These are phyloP conservation scores for Lecanosticta acicola DNA, from an alignment of 2,329 filamentous ascomycete genomes.

Conservation along the genomic window DNA sequence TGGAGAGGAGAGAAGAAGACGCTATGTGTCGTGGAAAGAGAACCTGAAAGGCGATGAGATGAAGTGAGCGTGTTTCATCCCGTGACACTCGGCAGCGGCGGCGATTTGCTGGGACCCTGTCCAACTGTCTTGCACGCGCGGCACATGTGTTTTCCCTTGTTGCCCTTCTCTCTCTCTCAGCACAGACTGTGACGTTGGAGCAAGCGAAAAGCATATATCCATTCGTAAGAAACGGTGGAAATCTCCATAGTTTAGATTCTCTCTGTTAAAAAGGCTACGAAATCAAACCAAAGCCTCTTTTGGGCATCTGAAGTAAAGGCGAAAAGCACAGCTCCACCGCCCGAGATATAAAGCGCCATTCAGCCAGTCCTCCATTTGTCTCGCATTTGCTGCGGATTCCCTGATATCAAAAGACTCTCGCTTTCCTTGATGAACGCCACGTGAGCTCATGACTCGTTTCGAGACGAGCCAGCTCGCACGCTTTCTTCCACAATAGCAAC, in stretches of 20 bases:
- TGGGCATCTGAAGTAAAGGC: background rate
- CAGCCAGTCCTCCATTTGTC: background rate
- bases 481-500: background rate
- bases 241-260: background rate
- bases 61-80: background rate
- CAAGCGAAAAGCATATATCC: too few relatives aligned
- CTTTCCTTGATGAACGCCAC: background rate
- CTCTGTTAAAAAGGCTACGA: background rate
- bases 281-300: background rate
- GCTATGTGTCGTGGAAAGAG: background rate
- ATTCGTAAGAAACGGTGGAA: too few relatives aligned
- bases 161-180: too few relatives aligned
- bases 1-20: background rate
- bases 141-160: too few relatives aligned
- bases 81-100: too few relatives aligned
- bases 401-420: background rate
- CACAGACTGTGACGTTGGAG: background rate
- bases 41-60: background rate
- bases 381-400: background rate
- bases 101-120: too few relatives aligned
- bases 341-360: background rate
- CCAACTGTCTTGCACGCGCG: too few relatives aligned
- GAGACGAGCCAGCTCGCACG: conserved; percentile 6
- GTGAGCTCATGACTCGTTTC: conserved; percentile 9
- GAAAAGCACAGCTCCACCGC: conserved; percentile 1